These are phyloP conservation scores for Hibiscus trionum DNA, from an alignment of 345 rosid genomes.

Conservation along the genomic window DNA sequence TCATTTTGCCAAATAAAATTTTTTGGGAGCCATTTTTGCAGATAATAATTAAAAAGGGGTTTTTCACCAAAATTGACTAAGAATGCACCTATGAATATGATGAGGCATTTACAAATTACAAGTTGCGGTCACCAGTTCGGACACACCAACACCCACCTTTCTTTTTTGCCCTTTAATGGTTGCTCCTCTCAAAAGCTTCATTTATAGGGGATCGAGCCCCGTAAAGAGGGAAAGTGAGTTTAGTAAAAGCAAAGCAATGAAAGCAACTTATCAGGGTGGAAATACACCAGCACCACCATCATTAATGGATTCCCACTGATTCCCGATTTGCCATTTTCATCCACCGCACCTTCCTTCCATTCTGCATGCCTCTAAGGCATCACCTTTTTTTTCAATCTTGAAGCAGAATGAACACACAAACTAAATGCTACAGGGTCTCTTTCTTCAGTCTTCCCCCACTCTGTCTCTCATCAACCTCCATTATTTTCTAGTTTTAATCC, in stretches of 20 bases:
- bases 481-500: not conserved
- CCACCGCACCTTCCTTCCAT: not conserved
- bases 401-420: not conserved
- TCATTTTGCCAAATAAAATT: no score
- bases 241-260: not conserved
- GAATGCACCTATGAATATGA: no score
- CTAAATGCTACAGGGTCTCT: not conserved
- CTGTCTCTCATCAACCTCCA: not conserved
- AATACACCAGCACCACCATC: not conserved
- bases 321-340: not conserved
- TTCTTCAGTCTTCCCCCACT: not conserved
- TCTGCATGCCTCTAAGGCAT: constrained; percentile 10
- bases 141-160: no score
- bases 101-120: no score
- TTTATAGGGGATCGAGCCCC: constrained; percentile 31
- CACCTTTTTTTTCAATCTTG: not conserved
- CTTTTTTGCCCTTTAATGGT: no score
- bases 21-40: no score
- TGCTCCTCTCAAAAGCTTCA: not conserved
- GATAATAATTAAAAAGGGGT: no score
- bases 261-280: constrained; percentile 20
- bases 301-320: not conserved
- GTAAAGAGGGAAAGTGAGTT: constrained; percentile 2
- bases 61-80: no score
- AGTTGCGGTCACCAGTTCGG: no score